Percentiles rank a stretch among this genome's conserved stretches.
These are phyloP conservation scores for Musa troglodytarum DNA, from an alignment of 176 grass and related monocot genomes.

Conservation along the genomic window DNA sequence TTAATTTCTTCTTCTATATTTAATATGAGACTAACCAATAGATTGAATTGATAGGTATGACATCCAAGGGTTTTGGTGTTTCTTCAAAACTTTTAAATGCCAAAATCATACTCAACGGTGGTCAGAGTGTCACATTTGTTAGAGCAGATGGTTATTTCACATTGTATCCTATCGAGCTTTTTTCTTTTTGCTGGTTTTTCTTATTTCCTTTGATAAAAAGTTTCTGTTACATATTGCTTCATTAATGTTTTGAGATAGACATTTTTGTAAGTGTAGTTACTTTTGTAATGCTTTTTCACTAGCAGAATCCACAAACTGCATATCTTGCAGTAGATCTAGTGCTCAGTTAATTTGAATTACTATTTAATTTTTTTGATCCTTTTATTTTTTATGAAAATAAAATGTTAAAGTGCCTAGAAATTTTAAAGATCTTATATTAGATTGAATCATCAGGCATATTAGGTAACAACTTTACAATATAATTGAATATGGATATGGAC, in stretches of 20 bases:
- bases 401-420: too few relatives aligned
- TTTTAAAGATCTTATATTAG: too few relatives aligned
- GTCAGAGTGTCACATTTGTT: conserved; percentile 68
- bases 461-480: too few relatives aligned
- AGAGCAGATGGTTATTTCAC: conserved; percentile 91
- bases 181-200: background rate
- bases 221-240: background rate
- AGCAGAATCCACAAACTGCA: background rate
- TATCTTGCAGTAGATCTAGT: background rate
- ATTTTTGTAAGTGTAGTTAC: too few relatives aligned
- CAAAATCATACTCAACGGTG: conserved; percentile 92
- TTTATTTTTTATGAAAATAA: too few relatives aligned
- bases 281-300: too few relatives aligned
- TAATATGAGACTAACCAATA: conserved; percentile 8
- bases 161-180: conserved; percentile 63
- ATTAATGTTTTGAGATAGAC: background rate
- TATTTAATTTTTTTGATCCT: too few relatives aligned
- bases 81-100: conserved; percentile 62
- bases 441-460: too few relatives aligned
- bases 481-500: too few relatives aligned
- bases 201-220: background rate
- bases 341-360: background rate
- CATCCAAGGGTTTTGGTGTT: conserved; percentile 52
- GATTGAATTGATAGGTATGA: conserved; percentile 32
- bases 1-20: background rate